phyloP scores from a whole-genome alignment of 2,329 filamentous ascomycete species.

The Fusarium staphyleae region DNA sequence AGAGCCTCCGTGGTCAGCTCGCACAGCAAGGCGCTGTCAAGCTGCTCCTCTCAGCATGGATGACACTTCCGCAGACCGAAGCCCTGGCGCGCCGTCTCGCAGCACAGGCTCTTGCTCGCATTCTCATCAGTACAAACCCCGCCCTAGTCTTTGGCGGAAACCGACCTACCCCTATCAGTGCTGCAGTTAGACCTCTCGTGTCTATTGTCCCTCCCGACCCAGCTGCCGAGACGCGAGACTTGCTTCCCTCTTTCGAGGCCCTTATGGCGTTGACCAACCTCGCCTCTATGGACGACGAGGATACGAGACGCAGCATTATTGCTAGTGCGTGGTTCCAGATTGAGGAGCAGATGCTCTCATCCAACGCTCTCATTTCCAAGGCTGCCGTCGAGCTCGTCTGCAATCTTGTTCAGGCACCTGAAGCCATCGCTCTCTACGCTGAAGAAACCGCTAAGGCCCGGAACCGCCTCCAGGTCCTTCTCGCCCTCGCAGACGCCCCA shows the following conservation, averaged over 20 bases:
- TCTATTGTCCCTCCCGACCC: slow-evolving; percentile 75
- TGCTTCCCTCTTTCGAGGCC: slow-evolving; percentile 88
- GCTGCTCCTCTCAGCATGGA: slow-evolving; percentile 76
- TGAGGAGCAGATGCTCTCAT: slow-evolving; percentile 82
- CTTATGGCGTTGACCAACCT: slow-evolving; percentile 94
- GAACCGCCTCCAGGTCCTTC: slow-evolving; percentile 80
- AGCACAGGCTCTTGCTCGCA: slow-evolving; percentile 82
- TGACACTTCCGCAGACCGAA: slow-evolving; percentile 63
- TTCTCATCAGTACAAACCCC: slow-evolving; percentile 87
- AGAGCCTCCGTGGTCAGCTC: slow-evolving; percentile 76
- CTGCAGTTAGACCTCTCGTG: slow-evolving; percentile 82
- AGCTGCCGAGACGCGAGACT: slow-evolving; percentile 70
- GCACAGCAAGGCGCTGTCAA: slow-evolving; percentile 95
- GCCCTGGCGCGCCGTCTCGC: slow-evolving; percentile 61
- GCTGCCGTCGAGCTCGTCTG: slow-evolving; percentile 90
- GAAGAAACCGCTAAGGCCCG: slow-evolving; percentile 71
- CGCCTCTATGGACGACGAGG: slow-evolving; percentile 76
- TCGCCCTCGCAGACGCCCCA: slow-evolving; percentile 87
- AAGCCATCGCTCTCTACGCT: slow-evolving; percentile 73
- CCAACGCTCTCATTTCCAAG: slow-evolving; percentile 77
- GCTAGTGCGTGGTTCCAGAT: slow-evolving; percentile 75
- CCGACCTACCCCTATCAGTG: slow-evolving; percentile 74
- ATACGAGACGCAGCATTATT: slow-evolving; percentile 72
- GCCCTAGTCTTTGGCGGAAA: slow-evolving; percentile 81
- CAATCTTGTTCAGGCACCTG: slow-evolving; percentile 78